These are phyloP conservation scores for Apiotrichum sp. DNA, from an alignment of 1,284 basidiomycete species.

Conservation along the genomic window DNA sequence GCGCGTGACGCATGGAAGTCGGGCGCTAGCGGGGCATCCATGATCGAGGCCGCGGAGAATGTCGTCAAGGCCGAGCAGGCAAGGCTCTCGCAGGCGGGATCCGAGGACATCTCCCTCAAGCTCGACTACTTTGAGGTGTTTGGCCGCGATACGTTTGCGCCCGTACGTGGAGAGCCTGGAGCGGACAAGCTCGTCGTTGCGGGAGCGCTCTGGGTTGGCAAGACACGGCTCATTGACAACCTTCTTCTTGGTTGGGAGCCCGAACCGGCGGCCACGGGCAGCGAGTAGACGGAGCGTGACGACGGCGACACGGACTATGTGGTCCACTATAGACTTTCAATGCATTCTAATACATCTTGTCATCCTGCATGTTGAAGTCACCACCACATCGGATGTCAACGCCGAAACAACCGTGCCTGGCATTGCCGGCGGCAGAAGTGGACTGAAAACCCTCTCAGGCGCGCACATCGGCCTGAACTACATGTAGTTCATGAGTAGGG, in stretches of 20 bases:
- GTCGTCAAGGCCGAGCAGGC: constrained; percentile 29
- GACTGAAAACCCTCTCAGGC: too few species aligned
- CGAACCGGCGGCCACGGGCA: constrained; percentile 13
- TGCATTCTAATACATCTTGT: too few species aligned
- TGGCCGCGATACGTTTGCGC: constrained; percentile 62
- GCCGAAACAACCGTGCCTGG: too few species aligned
- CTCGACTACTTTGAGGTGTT: constrained; percentile 89
- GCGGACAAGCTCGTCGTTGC: constrained; percentile 64
- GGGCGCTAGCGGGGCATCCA: constrained; percentile 54
- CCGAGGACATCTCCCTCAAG: constrained; percentile 54
- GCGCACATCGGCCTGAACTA: too few species aligned
- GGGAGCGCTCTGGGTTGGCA: constrained; percentile 81
- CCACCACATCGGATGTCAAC: too few species aligned
- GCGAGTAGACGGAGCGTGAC: too few species aligned
- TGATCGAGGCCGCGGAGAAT: constrained; percentile 49
- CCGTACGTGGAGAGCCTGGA: constrained; percentile 28
- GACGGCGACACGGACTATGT: too few species aligned
- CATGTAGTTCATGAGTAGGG: too few species aligned
- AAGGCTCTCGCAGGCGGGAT: constrained; percentile 44
- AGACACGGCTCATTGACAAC: constrained; percentile 90
- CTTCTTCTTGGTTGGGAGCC: constrained; percentile 61
- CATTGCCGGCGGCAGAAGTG: too few species aligned
- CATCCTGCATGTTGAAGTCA: too few species aligned
- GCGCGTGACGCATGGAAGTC: constrained; percentile 56
- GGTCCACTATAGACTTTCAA: too few species aligned